Evolutionary conservation across 805 yeast species (phyloP).

Genomic region (Groenewaldozyma tartarivorans): DNA sequence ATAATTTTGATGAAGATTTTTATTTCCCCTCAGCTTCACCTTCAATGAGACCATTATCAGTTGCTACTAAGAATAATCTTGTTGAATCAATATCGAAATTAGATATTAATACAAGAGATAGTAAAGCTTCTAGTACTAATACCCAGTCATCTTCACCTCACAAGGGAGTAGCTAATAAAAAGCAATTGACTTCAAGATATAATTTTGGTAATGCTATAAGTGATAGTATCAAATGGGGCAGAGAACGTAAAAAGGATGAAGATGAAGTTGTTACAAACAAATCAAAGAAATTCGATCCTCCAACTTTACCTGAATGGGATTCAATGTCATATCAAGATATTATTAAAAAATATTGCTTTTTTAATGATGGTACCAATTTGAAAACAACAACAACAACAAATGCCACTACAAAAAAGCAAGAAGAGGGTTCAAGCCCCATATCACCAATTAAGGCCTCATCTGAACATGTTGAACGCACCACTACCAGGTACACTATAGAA

Average conservation of each 20-base stretch:
- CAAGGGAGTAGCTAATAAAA: constrained; percentile 10
- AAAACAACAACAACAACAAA: neutral
- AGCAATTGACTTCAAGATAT: constrained; percentile 16
- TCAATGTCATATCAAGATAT: constrained; percentile 30
- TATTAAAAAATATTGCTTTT: constrained; percentile 32
- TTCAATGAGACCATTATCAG: too few species aligned
- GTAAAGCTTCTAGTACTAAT: constrained; percentile 2
- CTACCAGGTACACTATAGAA: too few species aligned
- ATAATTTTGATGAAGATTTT: constrained; percentile 6
- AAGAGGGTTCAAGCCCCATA: too few species aligned
- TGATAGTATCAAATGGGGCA: constrained; percentile 1
- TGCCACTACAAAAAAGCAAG: too few species aligned
- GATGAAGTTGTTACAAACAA: constrained; percentile 2
- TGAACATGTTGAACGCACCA: too few species aligned
- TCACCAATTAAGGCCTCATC: too few species aligned
- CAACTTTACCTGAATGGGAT: constrained; percentile 23
- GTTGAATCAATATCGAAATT: too few species aligned
- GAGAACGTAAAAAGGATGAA: neutral
- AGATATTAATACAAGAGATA: neutral
- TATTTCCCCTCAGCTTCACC: too few species aligned
- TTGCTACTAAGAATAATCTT: too few species aligned
- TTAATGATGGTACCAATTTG: constrained; percentile 10
- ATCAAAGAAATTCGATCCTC: neutral
- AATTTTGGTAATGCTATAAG: constrained; percentile 14
- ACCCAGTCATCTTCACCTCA: constrained; percentile 5